Evolutionary conservation across 345 rosid species (phyloP), one percentile per base, ranked within the genome.

Genomic region (Hibiscus mutabilis): DNA sequence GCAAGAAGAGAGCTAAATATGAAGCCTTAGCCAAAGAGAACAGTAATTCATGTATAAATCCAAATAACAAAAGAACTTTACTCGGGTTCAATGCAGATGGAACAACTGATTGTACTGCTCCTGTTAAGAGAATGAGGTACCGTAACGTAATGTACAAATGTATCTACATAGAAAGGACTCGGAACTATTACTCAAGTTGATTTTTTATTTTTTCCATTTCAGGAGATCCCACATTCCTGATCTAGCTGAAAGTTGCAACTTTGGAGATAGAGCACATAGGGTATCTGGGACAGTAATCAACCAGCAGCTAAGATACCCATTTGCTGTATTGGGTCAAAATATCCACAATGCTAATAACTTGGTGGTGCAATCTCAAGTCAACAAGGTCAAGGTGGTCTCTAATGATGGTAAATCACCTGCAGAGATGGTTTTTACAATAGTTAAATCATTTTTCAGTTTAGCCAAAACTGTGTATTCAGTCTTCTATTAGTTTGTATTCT

Each of bases 1-100:
- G 99, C 80, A 95, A 95, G 87, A 95, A 92, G 81, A 95, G 91
- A 80, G 97, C 96, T 13, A 95, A 87, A 82, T 90, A 85, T 71
- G 98, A 95, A 83, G 94, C 96, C 68, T 79, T 89, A 71, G 91
- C 89, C 15, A 90, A 95, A 78, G 99, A 87, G 85, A 95, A 90
- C 52, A 82, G 49, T 58, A 79, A 51, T 59, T 60, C 86, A 68
- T 83, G 71, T 73, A 79, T 83, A 52, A 90, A 88, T 81, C 74
- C 84, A 9, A 89, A 87, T 78, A 85, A 87, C 78, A 92, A 92
- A 80, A 89, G 99, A 83, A 49, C 82, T 64, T 76, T 91, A 66
- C 78, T 77, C 52, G 86, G 81, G 76, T 72, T 82, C 37, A 75
- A 66, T 70, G 57, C 81, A 29, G 85, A 85, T 4, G 83, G 77